Evolutionary conservation across 2,329 filamentous ascomycete genomes (phyloP).

Genomic region (Pseudogymnoascus sp.): DNA sequence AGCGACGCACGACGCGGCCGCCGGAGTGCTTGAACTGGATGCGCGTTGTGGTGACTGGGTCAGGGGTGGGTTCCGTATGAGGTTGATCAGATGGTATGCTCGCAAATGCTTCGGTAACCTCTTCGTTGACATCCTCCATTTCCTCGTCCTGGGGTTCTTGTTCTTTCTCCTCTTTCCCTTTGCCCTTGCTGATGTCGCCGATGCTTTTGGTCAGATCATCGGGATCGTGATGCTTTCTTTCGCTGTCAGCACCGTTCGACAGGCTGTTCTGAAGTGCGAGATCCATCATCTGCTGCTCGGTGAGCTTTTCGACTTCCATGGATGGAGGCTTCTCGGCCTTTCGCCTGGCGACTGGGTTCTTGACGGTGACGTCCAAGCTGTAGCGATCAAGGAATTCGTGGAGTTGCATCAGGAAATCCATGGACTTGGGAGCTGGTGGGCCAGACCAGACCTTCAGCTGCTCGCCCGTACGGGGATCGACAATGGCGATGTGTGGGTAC

Average conservation of each 20-base stretch:
- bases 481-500: constrained; percentile 91
- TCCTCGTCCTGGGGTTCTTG: constrained; percentile 32
- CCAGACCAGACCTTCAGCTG: constrained; percentile 96
- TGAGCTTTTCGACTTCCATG: constrained; percentile 78
- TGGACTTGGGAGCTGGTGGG: constrained; percentile 61
- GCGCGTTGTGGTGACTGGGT: constrained; percentile 65
- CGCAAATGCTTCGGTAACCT: constrained; percentile 45
- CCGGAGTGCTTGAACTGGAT: constrained; percentile 87
- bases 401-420: constrained; percentile 83
- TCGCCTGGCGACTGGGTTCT: constrained; percentile 81
- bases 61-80: constrained; percentile 68
- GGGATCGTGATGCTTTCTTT: constrained; percentile 62
- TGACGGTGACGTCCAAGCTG: constrained; percentile 76
- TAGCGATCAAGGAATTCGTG: constrained; percentile 97
- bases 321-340: constrained; percentile 61
- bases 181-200: constrained; percentile 43
- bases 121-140: constrained; percentile 19
- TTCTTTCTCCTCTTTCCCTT: constrained; percentile 37
- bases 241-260: constrained; percentile 35
- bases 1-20: constrained; percentile 81
- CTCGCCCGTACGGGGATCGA: constrained; percentile 92
- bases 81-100: constrained; percentile 62
- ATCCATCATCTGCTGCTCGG: constrained; percentile 94
- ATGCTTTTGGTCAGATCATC: constrained; percentile 73
- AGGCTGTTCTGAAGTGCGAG: constrained; percentile 88